Base-by-base conservation (phyloP, 139 green algal genomes). In the Eudorina sp. region DNA sequence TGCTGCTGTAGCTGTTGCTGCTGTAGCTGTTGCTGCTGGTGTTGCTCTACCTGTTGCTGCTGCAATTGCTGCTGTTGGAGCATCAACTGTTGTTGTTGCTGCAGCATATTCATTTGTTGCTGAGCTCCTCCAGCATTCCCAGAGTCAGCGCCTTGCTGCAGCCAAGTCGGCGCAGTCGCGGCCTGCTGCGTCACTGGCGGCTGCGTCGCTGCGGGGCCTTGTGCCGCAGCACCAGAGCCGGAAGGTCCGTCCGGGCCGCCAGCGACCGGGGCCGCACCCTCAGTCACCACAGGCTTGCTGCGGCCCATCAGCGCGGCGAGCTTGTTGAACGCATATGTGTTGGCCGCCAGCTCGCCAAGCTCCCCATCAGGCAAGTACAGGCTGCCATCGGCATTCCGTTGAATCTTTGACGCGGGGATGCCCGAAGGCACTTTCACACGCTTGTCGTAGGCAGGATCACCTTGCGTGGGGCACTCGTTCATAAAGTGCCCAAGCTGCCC, bases 381-480 rank as follows among this genome's bases (percentile, higher is more conserved):
- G 38, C 53, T 77, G 58, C 90, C 90, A 53, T 92, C 90, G 25
- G 90, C 74, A 53, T 87, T 90, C n/a, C 72, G 58, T 31, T 80
- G 60, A 31, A 92, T 85, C 45, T 89, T 92, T 43, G 82, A 85
- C 2, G 66, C 29, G 14, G 90, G 90, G 48, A 92, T 92, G 41
- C 90, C 90, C 0, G 81, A 77, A 1, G 90, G 78, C 38, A 72
- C 53, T 8, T 86, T 81, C 40, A 86, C 13, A 34, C 66, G 48
- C 41, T 58, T 66, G 68, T 92, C 83, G 23, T 74, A 92, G 4
- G 48, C 79, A 2, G 95, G 93, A 73, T 96, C 93, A 43, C 90
- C 92, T 31, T 91, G 74, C 1, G 95, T 96, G n/a, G 96, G 96
- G 90, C 96, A 98, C 84, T 97, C 91, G 46, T 91, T 84, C 19